A percentile compares a stretch with the other conserved stretches of the same genome.
phyloP scores from a whole-genome alignment of 2,329 filamentous ascomycete genomes.

The Colletotrichum graminicola region DNA sequence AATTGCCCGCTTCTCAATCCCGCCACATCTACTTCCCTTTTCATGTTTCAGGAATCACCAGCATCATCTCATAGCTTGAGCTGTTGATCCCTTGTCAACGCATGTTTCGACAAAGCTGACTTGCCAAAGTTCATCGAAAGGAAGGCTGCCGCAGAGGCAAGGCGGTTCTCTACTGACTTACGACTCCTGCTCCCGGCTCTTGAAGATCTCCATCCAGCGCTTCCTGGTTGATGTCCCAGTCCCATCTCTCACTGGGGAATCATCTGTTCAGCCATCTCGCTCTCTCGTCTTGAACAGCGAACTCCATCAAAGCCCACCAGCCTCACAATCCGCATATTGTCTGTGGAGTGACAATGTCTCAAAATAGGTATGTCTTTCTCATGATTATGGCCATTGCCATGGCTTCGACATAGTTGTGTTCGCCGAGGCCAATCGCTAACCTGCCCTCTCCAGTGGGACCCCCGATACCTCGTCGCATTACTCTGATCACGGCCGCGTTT shows the following conservation, averaged over 20 bases:
- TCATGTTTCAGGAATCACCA: conserved; percentile 26
- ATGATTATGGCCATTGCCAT: not conserved
- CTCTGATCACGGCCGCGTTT: conserved; percentile 75
- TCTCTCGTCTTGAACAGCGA: not conserved
- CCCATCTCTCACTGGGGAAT: not conserved
- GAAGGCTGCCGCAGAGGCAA: not conserved
- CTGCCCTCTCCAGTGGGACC: conserved; percentile 25
- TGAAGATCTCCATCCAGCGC: not conserved
- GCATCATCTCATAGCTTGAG: conserved; percentile 14
- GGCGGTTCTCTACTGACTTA: not conserved
- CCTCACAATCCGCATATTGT: not conserved
- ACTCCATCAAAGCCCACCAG: not conserved
- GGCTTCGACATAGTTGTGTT: not conserved
- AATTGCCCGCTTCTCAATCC: conserved; percentile 33
- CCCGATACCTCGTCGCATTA: conserved; percentile 52
- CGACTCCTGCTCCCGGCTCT: not conserved
- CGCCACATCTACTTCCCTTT: conserved; percentile 18
- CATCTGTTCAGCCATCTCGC: not conserved
- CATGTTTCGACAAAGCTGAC: not conserved
- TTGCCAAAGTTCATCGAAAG: not conserved
- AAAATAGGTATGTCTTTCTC: conserved; percentile 46
- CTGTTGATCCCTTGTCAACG: not conserved
- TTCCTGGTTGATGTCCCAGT: not conserved
- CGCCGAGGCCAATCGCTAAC: conserved; percentile 2
- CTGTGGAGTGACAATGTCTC: conserved; percentile 50